A percentile compares a stretch with the other conserved stretches of the same genome.
These are phyloP conservation scores for Neolentinus lepideus DNA, from an alignment of 1,284 basidiomycete genomes.

Conservation along the genomic window DNA sequence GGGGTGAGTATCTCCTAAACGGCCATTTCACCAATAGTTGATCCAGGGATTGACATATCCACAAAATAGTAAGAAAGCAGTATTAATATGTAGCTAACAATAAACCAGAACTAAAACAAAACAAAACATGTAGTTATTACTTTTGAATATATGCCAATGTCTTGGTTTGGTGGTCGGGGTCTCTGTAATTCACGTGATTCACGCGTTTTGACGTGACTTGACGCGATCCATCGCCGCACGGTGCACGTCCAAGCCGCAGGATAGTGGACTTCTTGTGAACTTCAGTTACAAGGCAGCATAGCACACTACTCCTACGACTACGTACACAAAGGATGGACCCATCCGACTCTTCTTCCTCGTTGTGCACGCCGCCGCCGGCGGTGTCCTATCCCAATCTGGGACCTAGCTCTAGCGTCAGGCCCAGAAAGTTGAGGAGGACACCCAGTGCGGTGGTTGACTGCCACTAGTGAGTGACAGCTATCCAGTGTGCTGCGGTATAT, in stretches of 20 bases:
- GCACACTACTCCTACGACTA: too few relatives aligned
- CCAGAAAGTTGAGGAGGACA: slow-evolving; percentile 4
- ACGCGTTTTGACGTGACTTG: background rate
- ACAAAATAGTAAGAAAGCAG: too few relatives aligned
- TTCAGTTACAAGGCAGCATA: too few relatives aligned
- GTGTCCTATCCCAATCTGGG: slow-evolving; percentile 3
- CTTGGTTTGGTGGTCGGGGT: background rate
- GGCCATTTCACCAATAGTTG: too few relatives aligned
- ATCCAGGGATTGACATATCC: too few relatives aligned
- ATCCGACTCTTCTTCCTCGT: slow-evolving; percentile 2
- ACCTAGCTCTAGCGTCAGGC: slow-evolving; percentile 1
- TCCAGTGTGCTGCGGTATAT: background rate
- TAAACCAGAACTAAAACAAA: too few relatives aligned
- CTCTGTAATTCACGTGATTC: background rate
- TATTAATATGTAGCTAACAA: too few relatives aligned
- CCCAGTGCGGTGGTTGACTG: slow-evolving; percentile 5
- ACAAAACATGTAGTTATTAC: too few relatives aligned
- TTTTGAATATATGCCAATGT: too few relatives aligned
- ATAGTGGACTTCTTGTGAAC: too few relatives aligned
- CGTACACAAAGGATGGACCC: too few relatives aligned
- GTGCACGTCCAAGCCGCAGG: background rate
- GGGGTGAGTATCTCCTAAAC: too few relatives aligned
- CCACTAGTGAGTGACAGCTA: background rate
- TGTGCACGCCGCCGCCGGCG: slow-evolving; percentile 4
- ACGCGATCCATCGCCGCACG: background rate